Conservation (phyloP, 169 alveolate genomes). For the Eimeria praecox region DNA sequence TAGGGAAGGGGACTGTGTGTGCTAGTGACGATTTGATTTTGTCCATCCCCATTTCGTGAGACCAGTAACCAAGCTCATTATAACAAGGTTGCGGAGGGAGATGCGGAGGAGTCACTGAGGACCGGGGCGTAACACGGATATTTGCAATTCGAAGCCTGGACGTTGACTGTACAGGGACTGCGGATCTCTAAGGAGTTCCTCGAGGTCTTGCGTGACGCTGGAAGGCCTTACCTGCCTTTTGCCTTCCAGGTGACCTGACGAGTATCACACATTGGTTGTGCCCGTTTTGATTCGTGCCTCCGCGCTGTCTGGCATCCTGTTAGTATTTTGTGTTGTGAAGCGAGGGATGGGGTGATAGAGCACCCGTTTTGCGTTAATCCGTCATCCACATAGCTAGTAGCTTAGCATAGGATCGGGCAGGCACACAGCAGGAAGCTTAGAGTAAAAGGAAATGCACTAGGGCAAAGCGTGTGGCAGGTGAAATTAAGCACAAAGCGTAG, state of each 20-base stretch:
- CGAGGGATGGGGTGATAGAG: background rate
- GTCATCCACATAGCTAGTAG: background rate
- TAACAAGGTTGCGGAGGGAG: too few species aligned
- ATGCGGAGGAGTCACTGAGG: too few species aligned
- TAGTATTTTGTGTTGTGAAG: too few species aligned
- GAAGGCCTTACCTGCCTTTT: background rate
- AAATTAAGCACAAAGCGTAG: background rate
- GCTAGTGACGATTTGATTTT: background rate
- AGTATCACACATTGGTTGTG: background rate
- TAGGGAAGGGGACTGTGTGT: too few species aligned
- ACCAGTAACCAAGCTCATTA: background rate
- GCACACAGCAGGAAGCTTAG: background rate
- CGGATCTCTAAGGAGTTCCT: background rate
- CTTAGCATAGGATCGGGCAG: background rate
- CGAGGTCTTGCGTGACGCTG: background rate
- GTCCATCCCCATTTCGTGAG: background rate
- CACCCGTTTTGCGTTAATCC: background rate
- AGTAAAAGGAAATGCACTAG: background rate
- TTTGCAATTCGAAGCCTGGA: background rate
- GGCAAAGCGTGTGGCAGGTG: conserved; percentile 11
- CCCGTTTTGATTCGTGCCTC: background rate
- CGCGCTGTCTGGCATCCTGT: background rate
- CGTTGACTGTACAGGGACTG: background rate
- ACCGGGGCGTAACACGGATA: background rate
- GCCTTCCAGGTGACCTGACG: background rate